A percentile compares a stretch with the other conserved stretches of the same genome.
phyloP scores from a whole-genome alignment of 2,329 filamentous ascomycete genomes.

The Lecanicillium sp. region DNA sequence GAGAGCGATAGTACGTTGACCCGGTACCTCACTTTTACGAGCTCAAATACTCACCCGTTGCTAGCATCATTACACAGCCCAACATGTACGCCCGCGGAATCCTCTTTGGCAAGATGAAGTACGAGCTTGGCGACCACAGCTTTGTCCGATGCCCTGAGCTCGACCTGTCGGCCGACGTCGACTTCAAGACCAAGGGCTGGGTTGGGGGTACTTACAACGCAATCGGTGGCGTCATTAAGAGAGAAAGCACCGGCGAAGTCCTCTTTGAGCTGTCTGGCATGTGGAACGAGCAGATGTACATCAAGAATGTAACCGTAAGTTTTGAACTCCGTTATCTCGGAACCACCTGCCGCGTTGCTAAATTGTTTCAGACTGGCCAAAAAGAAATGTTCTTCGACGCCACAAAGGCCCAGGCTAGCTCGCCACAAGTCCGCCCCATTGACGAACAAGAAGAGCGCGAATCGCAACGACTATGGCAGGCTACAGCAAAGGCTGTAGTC shows the following conservation, averaged over 20 bases:
- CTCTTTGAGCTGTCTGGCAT: conserved; percentile 88
- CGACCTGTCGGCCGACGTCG: conserved; percentile 79
- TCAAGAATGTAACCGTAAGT: conserved; percentile 71
- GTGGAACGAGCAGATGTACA: conserved; percentile 92
- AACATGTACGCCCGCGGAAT: conserved; percentile 99
- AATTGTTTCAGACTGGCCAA: conserved; percentile 61
- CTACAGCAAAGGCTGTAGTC: conserved; percentile 73
- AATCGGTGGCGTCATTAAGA: conserved; percentile 85
- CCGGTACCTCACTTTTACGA: background rate
- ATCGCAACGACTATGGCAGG: conserved; percentile 80
- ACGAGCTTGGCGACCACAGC: conserved; percentile 94
- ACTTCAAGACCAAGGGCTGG: conserved; percentile 98
- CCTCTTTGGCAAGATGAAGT: conserved; percentile 98
- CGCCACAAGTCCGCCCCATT: conserved; percentile 65
- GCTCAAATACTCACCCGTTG: no score
- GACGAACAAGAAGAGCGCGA: conserved; percentile 85
- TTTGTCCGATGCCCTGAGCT: conserved; percentile 86
- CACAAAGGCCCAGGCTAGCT: conserved; percentile 63
- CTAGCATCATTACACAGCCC: conserved; percentile 58
- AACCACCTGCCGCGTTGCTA: no score
- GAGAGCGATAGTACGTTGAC: conserved; percentile 75
- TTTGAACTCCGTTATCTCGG: conserved; percentile 8
- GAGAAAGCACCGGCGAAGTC: conserved; percentile 75
- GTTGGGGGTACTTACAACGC: conserved; percentile 94
- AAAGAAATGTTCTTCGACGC: conserved; percentile 89